Conservation (phyloP, 805 yeast genomes). For the Saturnispora sanitii region DNA sequence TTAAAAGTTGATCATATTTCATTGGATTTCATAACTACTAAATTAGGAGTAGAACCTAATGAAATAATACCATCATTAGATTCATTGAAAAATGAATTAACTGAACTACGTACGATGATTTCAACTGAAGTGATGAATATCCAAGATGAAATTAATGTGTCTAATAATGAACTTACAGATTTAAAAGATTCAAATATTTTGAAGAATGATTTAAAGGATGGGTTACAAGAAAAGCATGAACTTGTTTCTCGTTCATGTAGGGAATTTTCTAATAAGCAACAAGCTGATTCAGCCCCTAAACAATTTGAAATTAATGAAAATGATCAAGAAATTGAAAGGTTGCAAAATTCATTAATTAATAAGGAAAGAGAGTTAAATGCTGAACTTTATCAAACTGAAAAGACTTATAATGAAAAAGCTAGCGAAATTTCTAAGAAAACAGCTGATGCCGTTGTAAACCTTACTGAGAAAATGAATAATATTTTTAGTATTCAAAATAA, state of each 20-base stretch:
- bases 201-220: background rate
- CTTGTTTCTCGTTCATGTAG: slow-evolving; percentile 12
- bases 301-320: slow-evolving; percentile 16
- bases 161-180: no score
- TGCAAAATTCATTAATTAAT: no score
- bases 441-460: no score
- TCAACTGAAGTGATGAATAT: slow-evolving; percentile 14
- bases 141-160: slow-evolving; percentile 14
- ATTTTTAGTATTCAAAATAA: no score
- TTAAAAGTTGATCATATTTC: slow-evolving; percentile 19
- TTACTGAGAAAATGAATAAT: no score
- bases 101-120: no score
- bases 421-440: no score
- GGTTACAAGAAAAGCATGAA: no score
- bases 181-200: background rate
- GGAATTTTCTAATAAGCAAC: slow-evolving; percentile 15
- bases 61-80: slow-evolving; percentile 27
- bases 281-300: slow-evolving; percentile 13
- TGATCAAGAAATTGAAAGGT: slow-evolving; percentile 15
- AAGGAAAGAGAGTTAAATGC: slow-evolving; percentile 13
- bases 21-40: slow-evolving; percentile 30
- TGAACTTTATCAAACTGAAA: slow-evolving; percentile 12
- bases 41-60: slow-evolving; percentile 37
- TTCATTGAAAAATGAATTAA: slow-evolving; percentile 29
- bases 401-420: no score